These are phyloP conservation scores for Pholiota conissans DNA, from an alignment of 768 basidiomycete species.

Conservation along the genomic window DNA sequence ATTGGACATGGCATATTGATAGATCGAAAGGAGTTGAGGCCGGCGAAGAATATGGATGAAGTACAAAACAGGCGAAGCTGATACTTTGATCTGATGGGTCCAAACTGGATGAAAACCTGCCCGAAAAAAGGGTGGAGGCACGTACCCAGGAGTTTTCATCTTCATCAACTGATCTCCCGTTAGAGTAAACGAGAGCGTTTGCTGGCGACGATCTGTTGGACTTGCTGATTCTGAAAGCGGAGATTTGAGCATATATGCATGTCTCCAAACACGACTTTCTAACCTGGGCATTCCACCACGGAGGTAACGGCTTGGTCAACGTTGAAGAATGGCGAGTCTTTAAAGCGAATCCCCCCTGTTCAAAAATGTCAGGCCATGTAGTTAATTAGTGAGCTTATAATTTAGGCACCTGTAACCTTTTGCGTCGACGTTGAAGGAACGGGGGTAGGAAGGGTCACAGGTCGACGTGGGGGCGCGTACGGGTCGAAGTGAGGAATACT, in stretches of 20 bases:
- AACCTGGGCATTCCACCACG: slow-evolving; percentile 80
- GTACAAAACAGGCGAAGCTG: slow-evolving; percentile 91
- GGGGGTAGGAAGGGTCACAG: slow-evolving; percentile 32
- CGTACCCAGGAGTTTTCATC: slow-evolving; percentile 57
- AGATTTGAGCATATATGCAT: slow-evolving; percentile 4
- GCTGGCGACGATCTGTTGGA: slow-evolving; percentile 73
- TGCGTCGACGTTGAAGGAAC: slow-evolving; percentile 32
- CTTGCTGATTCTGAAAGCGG: slow-evolving; percentile 64
- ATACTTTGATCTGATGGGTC: slow-evolving; percentile 53
- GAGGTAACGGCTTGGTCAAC: slow-evolving; percentile 65
- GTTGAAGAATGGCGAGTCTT: slow-evolving; percentile 75
- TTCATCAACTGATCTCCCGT: slow-evolving; percentile 63
- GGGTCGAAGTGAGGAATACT: slow-evolving; percentile 58
- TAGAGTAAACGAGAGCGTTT: slow-evolving; percentile 62
- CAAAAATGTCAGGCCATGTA: slow-evolving; percentile 20
- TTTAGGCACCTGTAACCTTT: slow-evolving; percentile 29
- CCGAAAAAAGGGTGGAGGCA: slow-evolving; percentile 12
- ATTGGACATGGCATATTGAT: slow-evolving; percentile 63
- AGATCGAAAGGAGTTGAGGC: slow-evolving; percentile 52
- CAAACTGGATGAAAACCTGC: background rate
- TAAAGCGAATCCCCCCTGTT: slow-evolving; percentile 73
- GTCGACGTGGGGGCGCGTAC: slow-evolving; percentile 59
- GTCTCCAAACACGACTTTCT: slow-evolving; percentile 5
- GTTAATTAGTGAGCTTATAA: slow-evolving; percentile 10
- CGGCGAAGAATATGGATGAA: slow-evolving; percentile 71